Base-by-base conservation (phyloP, 768 basidiomycete genomes). In the Chalciporus chontae region DNA sequence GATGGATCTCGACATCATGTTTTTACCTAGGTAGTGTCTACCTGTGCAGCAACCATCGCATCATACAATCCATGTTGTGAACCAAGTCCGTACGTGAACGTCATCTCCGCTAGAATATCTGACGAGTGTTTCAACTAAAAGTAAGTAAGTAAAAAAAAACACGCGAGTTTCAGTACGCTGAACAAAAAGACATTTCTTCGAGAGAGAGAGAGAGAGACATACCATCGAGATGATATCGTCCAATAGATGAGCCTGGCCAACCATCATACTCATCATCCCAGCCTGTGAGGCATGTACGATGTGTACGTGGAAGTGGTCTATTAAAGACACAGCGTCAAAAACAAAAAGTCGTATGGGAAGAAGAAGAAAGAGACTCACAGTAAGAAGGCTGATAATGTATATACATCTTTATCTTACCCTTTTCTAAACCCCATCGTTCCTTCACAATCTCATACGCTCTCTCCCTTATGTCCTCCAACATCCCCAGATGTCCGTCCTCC, bases 361-460 rank as follows among this genome's bases (percentile, higher is more conserved):
- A 43, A 42, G 38, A 11, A 21, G 24, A 6, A 48, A 49, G 11
- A 17, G 4, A 75, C 89, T 54, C 50, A 94, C 94, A 97, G 63
- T 97, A 98, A 32, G 85, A 89, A 0, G 95, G 95, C 62, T 96
- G 94, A 65, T 99, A 99, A 65, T 99, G 96, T 13, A 98, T 70
- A 59, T 84, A 94, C 73, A 94, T 74, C 58, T 93, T 72, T 51
- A 96, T 61, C 9, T 81, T 76, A 3, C 83, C 85, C 14, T 63
- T 57, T 4, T 68, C 71, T 1, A 95, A 69, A 0, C 80, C 84
- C 80, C 87, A 99, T 57, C 77, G 78, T 40, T 78, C 75, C 44
- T 72, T 59, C 0, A 80, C 86, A 4, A 84, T 65, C 3, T 65
- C 62, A 27, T 70, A 69, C 0, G 85, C 81, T 52, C 83, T 74